phyloP scores from a whole-genome alignment of 2,329 filamentous ascomycete species.

The Neopestalotiopsis sp. region DNA sequence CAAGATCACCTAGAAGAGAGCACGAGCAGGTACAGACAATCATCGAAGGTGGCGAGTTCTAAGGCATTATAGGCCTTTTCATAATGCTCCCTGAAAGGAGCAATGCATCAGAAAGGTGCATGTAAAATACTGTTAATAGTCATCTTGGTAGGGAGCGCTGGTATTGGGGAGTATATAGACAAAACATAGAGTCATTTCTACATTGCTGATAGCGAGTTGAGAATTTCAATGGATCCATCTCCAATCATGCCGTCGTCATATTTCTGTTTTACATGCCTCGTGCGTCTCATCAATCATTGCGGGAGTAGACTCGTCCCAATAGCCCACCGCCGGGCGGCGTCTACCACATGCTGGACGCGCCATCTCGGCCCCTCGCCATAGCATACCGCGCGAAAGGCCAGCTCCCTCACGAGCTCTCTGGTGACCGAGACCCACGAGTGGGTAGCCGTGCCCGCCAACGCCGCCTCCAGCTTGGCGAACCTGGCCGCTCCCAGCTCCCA shows the following conservation, averaged over 20 bases:
- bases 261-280: too few relatives aligned
- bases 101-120: too few relatives aligned
- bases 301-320: background rate
- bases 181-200: too few relatives aligned
- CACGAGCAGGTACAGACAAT: background rate
- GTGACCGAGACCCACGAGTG: background rate
- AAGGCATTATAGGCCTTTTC: background rate
- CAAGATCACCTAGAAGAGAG: background rate
- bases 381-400: background rate
- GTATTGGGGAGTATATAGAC: too few relatives aligned
- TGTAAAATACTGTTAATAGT: too few relatives aligned
- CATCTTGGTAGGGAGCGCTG: too few relatives aligned
- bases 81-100: too few relatives aligned
- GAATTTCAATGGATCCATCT: too few relatives aligned
- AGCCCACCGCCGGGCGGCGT: background rate
- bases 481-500: background rate
- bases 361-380: slow-evolving; percentile 12
- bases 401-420: background rate
- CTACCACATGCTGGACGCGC: background rate
- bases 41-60: background rate
- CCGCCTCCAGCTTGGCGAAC: slow-evolving; percentile 4
- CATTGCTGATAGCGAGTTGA: too few relatives aligned
- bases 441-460: background rate
- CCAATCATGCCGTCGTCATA: too few relatives aligned
- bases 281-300: background rate